Conservation (phyloP, 2,329 filamentous ascomycete genomes). For the Penicillium sp. region DNA sequence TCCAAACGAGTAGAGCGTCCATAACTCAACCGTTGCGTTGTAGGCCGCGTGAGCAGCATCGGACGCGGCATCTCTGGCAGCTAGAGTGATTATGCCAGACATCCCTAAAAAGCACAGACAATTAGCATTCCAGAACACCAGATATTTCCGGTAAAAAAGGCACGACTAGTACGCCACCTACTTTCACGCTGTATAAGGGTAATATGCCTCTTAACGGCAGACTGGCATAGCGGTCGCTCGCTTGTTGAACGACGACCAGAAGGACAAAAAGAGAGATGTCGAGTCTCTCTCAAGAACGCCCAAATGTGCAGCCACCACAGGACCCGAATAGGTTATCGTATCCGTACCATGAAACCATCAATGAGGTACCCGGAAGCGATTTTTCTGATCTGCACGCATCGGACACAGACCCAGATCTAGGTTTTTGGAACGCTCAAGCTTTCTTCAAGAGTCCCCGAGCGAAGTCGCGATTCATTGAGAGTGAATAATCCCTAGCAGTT, state of each 20-base stretch:
- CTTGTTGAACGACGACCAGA: background rate
- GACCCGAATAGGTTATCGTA: background rate
- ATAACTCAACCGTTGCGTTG: constrained; percentile 23
- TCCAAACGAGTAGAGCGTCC: constrained; percentile 30
- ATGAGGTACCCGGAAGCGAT: background rate
- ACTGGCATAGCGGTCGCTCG: background rate
- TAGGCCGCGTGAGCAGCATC: constrained; percentile 10
- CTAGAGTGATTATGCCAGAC: background rate
- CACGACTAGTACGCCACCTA: background rate
- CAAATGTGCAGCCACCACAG: background rate
- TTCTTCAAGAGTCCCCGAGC: background rate
- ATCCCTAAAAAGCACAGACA: background rate
- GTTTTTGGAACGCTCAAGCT: background rate
- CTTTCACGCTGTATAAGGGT: background rate
- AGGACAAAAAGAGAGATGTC: background rate
- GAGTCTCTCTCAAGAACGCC: background rate
- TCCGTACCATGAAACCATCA: background rate
- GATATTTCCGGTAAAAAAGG: background rate
- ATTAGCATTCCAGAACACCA: background rate
- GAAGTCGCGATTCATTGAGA: background rate
- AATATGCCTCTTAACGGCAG: background rate
- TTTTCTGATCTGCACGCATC: background rate
- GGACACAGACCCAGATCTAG: background rate
- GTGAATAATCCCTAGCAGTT: background rate
- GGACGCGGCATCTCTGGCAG: constrained; percentile 17